Evolutionary conservation across 2,329 filamentous ascomycete genomes (phyloP).

Genomic region (Colletotrichum acutatum): DNA sequence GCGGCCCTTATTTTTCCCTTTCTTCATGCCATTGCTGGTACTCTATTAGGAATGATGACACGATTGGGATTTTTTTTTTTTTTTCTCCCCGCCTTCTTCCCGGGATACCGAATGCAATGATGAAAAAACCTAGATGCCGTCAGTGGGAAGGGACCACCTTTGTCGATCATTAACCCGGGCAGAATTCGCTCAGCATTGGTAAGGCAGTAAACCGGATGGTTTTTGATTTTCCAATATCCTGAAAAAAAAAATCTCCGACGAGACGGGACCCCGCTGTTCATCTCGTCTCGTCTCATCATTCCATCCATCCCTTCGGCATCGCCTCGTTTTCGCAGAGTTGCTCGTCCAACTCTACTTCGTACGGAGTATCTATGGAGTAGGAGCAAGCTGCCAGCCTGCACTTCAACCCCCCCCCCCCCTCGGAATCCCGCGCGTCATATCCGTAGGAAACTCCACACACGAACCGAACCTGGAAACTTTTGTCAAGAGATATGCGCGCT

Average conservation of each 20-base stretch:
- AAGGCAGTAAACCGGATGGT: too few relatives aligned
- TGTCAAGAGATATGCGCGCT: neutral
- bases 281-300: neutral
- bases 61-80: conserved; percentile 3
- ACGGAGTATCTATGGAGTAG: too few relatives aligned
- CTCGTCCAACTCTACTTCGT: too few relatives aligned
- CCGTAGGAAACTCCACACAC: neutral
- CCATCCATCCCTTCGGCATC: neutral
- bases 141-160: too few relatives aligned
- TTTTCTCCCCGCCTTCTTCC: neutral
- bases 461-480: too few relatives aligned
- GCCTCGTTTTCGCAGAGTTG: neutral
- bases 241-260: neutral
- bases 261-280: neutral
- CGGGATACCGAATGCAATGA: neutral
- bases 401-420: too few relatives aligned
- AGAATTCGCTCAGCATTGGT: too few relatives aligned
- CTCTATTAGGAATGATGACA: conserved; percentile 22
- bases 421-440: neutral
- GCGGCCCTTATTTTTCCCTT: neutral
- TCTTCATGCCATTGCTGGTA: neutral
- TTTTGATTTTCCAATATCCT: too few relatives aligned
- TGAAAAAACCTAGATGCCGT: neutral
- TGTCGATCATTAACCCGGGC: too few relatives aligned
- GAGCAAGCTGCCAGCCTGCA: too few relatives aligned